Evolutionary conservation across 306 rosid genomes (phyloP).

Genomic region (Abrus pulchellus): DNA sequence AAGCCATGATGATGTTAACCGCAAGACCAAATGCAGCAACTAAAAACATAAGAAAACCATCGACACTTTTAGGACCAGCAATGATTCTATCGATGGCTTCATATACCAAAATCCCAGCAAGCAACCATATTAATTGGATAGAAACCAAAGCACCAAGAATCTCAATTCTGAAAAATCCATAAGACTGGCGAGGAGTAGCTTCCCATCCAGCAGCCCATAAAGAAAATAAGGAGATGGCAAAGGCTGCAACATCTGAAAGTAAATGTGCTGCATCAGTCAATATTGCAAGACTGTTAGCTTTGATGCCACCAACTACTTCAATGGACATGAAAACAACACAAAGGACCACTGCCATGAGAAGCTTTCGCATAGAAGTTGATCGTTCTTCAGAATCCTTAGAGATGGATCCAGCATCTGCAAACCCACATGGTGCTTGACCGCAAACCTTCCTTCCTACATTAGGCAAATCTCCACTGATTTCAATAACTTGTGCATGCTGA

Average conservation of each 20-base stretch:
- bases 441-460: conserved; percentile 69
- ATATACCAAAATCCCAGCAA: conserved; percentile 77
- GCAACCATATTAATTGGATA: conserved; percentile 81
- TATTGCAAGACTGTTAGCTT: conserved; percentile 84
- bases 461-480: conserved; percentile 55
- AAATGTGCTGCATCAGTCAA: conserved; percentile 89
- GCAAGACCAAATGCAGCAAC: conserved; percentile 75
- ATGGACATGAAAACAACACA: conserved; percentile 76
- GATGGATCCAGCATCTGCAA: conserved; percentile 64
- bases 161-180: conserved; percentile 81
- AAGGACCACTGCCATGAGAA: conserved; percentile 68
- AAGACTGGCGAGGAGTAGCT: conserved; percentile 85
- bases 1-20: conserved; percentile 76
- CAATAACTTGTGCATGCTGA: conserved; percentile 59
- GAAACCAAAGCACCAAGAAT: conserved; percentile 87
- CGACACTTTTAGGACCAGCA: conserved; percentile 52
- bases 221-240: conserved; percentile 82
- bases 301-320: conserved; percentile 79
- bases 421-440: conserved; percentile 80
- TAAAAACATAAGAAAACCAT: conserved; percentile 74
- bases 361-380: conserved; percentile 73
- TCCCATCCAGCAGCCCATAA: conserved; percentile 90
- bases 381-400: conserved; percentile 77
- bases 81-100: conserved; percentile 77
- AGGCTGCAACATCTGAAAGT: conserved; percentile 83